Evolutionary conservation across 2,329 filamentous ascomycete genomes (phyloP), one percentile per base, ranked within the genome.

Genomic region (Alternaria incomplexa): DNA sequence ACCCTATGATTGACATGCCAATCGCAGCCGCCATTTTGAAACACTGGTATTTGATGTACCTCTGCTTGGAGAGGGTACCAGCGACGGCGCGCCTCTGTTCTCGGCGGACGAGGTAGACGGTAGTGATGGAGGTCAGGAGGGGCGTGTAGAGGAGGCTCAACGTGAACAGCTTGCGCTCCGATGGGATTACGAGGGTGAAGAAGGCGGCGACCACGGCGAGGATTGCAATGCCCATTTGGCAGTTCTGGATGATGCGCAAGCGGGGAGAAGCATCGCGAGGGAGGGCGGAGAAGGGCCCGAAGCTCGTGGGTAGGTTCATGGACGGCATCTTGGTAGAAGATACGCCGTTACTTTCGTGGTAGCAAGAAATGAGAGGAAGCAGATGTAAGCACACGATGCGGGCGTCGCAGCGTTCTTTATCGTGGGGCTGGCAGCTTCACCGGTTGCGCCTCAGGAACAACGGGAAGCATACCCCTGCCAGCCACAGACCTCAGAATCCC

Each of bases 71-170:
- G 43, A 75, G 40, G 20, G 58, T 59, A 12, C 68, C 70, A 12
- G 59, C 62, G 12, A 50, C 46, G 3, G 67, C 69, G 50, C 70
- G 63, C 23, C 51, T 63, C 32, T 69, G 67, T 59, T 75, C 73
- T 28, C 62, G 66, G 46, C 60, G 56, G 45, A 75, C 36, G 43
- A 75, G 53, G 59, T 68, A 61, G 17, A 65, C 61, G 7, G 69
- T 73, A 0, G 69, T 68, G 43, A 68, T 62, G 43, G 71, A 71
- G 0, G 69, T 67, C 22, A 70, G 22, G 43, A 75, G 67, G 28
- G 71, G 59, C 15, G 66, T 61, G 51, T 68, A 73, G 22, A 74
- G 68, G 5, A 74, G 66, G 20, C 70, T 66, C 47, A 74, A 71
- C 1, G 70, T 72, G 57, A 75, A 74, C 7, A 60, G 52, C 54